Conservation (phyloP, 2,329 filamentous ascomycete genomes). For the Penicillium sp. region DNA sequence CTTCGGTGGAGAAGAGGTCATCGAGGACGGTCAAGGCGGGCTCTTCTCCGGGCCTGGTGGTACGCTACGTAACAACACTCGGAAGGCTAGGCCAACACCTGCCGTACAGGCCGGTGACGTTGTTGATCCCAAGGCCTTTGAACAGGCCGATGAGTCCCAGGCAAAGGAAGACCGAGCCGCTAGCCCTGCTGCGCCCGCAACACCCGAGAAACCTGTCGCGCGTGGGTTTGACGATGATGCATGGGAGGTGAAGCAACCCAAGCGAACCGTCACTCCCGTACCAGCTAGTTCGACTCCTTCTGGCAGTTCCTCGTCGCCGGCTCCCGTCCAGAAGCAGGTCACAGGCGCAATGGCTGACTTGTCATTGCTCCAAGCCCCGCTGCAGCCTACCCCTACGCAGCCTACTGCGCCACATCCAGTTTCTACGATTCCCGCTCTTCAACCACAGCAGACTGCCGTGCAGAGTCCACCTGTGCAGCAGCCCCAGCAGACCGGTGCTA, state of each 20-base stretch:
- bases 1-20: conserved; percentile 50
- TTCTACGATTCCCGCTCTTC: conserved; percentile 36
- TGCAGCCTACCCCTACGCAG: conserved; percentile 50
- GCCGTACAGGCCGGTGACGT: conserved; percentile 79
- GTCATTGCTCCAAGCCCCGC: conserved; percentile 56
- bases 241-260: conserved; percentile 88
- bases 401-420: conserved; percentile 46
- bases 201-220: conserved; percentile 46
- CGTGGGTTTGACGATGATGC: conserved; percentile 91
- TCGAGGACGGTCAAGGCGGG: conserved; percentile 60
- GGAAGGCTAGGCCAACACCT: conserved; percentile 82
- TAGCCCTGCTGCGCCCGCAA: conserved; percentile 48
- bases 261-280: conserved; percentile 47
- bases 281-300: conserved; percentile 27
- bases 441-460: conserved; percentile 42
- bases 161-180: conserved; percentile 34
- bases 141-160: conserved; percentile 53
- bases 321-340: conserved; percentile 39
- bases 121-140: conserved; percentile 81
- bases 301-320: conserved; percentile 31
- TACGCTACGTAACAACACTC: conserved; percentile 84
- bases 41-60: conserved; percentile 94
- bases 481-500: conserved; percentile 41
- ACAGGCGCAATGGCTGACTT: conserved; percentile 67
- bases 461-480: conserved; percentile 34